Conservation (phyloP, 306 rosid genomes). For the Rosa chinensis region DNA sequence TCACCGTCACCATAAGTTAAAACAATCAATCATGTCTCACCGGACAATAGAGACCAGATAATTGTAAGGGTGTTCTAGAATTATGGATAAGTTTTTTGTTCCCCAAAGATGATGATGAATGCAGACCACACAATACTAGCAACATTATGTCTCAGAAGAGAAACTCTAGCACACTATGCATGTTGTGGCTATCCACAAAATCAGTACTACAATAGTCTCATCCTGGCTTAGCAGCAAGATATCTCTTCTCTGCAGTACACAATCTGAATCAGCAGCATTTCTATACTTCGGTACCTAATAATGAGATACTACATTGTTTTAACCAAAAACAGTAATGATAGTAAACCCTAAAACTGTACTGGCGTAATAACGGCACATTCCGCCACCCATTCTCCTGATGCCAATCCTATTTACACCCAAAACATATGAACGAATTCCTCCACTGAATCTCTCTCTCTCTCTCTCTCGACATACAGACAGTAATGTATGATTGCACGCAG, state of each 20-base stretch:
- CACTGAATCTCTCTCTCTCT: background rate
- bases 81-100: background rate
- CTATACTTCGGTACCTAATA: background rate
- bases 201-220: background rate
- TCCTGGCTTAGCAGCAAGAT: background rate
- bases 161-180: background rate
- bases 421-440: background rate
- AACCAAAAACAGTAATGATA: background rate
- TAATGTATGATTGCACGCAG: background rate
- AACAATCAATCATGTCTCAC: background rate
- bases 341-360: conserved; percentile 1
- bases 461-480: background rate
- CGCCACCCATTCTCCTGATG: background rate
- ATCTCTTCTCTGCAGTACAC: background rate
- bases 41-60: background rate
- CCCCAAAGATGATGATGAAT: background rate
- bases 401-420: conserved; percentile 1
- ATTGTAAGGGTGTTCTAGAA: background rate
- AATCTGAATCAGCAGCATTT: background rate
- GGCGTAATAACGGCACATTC: conserved; percentile 8
- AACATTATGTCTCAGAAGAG: background rate
- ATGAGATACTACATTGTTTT: background rate
- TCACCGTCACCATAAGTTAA: background rate
- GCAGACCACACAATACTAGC: background rate
- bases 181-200: background rate